Evolutionary conservation across 192 early-diverging fungal species (phyloP).

Genomic region (Pilobolus umbonatus): DNA sequence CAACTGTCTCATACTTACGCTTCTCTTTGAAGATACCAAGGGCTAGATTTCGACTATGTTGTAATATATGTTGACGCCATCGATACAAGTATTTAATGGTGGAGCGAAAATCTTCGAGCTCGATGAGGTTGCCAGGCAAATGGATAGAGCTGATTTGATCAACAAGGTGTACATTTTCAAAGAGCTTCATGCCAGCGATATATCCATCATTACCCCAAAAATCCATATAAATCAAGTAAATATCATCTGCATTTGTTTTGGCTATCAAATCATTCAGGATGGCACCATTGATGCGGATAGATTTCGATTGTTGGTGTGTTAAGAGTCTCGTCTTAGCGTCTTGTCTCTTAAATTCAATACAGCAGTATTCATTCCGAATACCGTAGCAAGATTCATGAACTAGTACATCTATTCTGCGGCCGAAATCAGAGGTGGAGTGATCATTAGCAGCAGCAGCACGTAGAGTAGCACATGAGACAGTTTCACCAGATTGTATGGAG

Average conservation of each 20-base stretch:
- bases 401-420: not conserved
- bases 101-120: slow-evolving; percentile 9
- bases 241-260: slow-evolving; percentile 7
- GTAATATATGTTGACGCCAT: slow-evolving; percentile 10
- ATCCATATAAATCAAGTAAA: slow-evolving; percentile 12
- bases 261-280: not conserved
- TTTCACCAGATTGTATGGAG: slow-evolving; percentile 7
- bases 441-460: slow-evolving; percentile 6
- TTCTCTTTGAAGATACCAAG: slow-evolving; percentile 9
- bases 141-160: slow-evolving; percentile 2
- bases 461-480: not conserved
- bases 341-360: slow-evolving; percentile 3
- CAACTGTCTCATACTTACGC: slow-evolving; percentile 10
- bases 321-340: not conserved
- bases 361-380: not conserved
- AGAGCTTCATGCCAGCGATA: slow-evolving; percentile 1
- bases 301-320: not conserved
- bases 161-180: slow-evolving; percentile 10
- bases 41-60: slow-evolving; percentile 1
- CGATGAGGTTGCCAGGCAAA: slow-evolving; percentile 1
- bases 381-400: not conserved
- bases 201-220: slow-evolving; percentile 9
- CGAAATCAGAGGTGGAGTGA: slow-evolving; percentile 2
- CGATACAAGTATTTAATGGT: slow-evolving; percentile 10
- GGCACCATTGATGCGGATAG: not conserved